Conservation (phyloP, 805 yeast species). For the Candida railenensis region DNA sequence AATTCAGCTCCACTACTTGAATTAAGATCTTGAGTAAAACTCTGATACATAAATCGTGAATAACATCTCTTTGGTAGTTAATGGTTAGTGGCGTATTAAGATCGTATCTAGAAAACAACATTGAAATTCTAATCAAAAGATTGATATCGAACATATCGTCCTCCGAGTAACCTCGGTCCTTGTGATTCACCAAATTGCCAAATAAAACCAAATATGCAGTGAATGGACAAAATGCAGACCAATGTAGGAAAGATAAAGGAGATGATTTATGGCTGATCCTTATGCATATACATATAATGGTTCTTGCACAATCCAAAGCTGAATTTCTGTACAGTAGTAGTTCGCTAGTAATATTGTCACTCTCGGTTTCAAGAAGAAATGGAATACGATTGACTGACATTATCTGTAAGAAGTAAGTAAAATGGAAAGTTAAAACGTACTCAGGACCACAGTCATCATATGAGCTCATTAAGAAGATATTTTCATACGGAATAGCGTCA, state of each 20-base stretch:
- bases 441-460: constrained; percentile 10
- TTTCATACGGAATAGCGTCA: not conserved
- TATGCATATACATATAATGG: constrained; percentile 27
- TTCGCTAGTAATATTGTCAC: constrained; percentile 8
- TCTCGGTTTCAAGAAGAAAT: constrained; percentile 15
- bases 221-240: constrained; percentile 33
- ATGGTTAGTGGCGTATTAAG: not conserved
- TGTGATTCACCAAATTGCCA: constrained; percentile 27
- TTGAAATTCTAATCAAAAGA: constrained; percentile 21
- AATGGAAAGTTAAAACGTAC: constrained; percentile 20
- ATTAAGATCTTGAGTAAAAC: constrained; percentile 21
- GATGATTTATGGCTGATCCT: constrained; percentile 18
- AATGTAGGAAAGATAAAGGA: constrained; percentile 25
- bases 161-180: constrained; percentile 8
- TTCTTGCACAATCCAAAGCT: constrained; percentile 36
- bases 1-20: constrained; percentile 20
- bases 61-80: constrained; percentile 16
- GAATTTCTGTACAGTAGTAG: constrained; percentile 23
- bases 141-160: constrained; percentile 28
- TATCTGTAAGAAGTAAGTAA: constrained; percentile 33
- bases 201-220: constrained; percentile 30
- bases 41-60: constrained; percentile 18
- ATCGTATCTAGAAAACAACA: not conserved
- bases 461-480: not conserved
- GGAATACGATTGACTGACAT: constrained; percentile 38